Conservation (phyloP, 768 basidiomycete genomes). For the Auricularia cornea region DNA sequence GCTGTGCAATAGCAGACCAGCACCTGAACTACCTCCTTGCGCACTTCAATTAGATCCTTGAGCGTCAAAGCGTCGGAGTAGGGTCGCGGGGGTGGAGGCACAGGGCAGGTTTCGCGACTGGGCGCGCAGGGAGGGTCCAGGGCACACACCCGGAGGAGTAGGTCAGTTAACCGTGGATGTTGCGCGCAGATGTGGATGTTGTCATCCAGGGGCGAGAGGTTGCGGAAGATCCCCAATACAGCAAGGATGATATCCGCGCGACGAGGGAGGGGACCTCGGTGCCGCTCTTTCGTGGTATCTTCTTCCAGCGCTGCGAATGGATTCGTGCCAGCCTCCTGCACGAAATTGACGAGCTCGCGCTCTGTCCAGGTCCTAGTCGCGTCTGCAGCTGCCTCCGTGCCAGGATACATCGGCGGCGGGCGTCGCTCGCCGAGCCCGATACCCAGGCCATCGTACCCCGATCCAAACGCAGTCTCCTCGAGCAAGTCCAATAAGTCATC, state of each 20-base stretch:
- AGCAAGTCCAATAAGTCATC: conserved; percentile 83
- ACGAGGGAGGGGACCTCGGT: conserved; percentile 52
- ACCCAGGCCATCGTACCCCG: conserved; percentile 25
- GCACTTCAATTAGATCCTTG: conserved; percentile 59
- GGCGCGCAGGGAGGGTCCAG: conserved; percentile 20
- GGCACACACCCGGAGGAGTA: conserved; percentile 62
- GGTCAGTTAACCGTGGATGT: conserved; percentile 53
- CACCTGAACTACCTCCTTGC: conserved; percentile 56
- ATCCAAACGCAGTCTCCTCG: conserved; percentile 70
- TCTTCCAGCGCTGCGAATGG: conserved; percentile 50
- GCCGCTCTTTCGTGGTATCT: conserved; percentile 33
- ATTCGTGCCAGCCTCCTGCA: conserved; percentile 48
- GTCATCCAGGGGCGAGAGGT: conserved; percentile 67
- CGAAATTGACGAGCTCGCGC: conserved; percentile 48
- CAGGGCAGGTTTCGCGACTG: background rate
- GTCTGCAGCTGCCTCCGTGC: conserved; percentile 13
- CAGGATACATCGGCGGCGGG: background rate
- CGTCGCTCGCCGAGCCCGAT: background rate
- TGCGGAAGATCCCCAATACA: conserved; percentile 75
- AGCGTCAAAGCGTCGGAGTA: conserved; percentile 56
- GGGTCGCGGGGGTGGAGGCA: conserved; percentile 24
- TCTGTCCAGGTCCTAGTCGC: conserved; percentile 45
- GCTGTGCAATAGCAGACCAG: conserved; percentile 51
- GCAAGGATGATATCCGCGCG: conserved; percentile 60
- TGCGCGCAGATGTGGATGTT: conserved; percentile 60